A percentile compares a stretch with the other conserved stretches of the same genome.
These are phyloP conservation scores for Alloascoidea hylecoeti DNA, from an alignment of 805 yeast genomes.

Conservation along the genomic window DNA sequence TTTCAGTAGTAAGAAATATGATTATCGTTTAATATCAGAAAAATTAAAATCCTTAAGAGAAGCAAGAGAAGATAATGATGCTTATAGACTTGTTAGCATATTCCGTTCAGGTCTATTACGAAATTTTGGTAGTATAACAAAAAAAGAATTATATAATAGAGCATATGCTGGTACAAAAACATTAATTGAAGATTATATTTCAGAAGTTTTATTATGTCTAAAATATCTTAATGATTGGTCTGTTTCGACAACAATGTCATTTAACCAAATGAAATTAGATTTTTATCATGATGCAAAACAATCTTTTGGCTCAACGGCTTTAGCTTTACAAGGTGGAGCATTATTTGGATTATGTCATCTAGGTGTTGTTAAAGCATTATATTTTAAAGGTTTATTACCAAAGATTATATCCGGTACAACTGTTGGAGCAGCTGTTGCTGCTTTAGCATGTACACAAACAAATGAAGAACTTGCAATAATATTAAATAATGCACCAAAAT, in stretches of 20 bases:
- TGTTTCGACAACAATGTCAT: slow-evolving; percentile 1
- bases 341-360: slow-evolving; percentile 87
- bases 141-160: slow-evolving; percentile 62
- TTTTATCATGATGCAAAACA: slow-evolving; percentile 80
- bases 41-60: slow-evolving; percentile 46
- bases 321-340: slow-evolving; percentile 89
- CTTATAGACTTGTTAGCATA: slow-evolving; percentile 42
- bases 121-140: slow-evolving; percentile 85
- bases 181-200: slow-evolving; percentile 75
- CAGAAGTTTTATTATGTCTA: slow-evolving; percentile 60
- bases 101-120: slow-evolving; percentile 75
- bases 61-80: slow-evolving; percentile 48
- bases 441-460: slow-evolving; percentile 62
- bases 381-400: slow-evolving; percentile 64
- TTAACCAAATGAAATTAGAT: slow-evolving; percentile 41
- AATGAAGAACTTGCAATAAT: slow-evolving; percentile 44
- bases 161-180: slow-evolving; percentile 82
- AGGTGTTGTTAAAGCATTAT: slow-evolving; percentile 82
- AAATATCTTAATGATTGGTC: slow-evolving; percentile 34
- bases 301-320: slow-evolving; percentile 81
- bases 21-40: slow-evolving; percentile 68
- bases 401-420: slow-evolving; percentile 84
- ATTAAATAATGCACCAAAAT: slow-evolving; percentile 16
- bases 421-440: slow-evolving; percentile 87
- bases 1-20: slow-evolving; percentile 69